Evolutionary conservation across 345 rosid genomes (phyloP), one percentile per base, ranked within the genome.

Genomic region (Lepidium aucheri): DNA sequence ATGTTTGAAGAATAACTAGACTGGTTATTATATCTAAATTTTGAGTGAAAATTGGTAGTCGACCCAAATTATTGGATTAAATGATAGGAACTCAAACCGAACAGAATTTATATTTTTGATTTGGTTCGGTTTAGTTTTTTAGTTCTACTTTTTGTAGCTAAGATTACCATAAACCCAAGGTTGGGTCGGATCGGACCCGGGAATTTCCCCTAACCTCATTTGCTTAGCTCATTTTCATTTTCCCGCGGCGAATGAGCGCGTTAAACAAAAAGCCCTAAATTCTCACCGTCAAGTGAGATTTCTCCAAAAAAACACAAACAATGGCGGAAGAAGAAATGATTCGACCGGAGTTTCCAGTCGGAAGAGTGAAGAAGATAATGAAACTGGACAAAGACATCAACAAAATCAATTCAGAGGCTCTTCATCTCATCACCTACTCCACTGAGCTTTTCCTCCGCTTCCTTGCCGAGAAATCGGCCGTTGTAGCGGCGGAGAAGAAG

Each of bases 371-470:
- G 82, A 88, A 70, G 69, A 88, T 94, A 41, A 79, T 90, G 87
- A 93, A 90, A 73, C 81, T 89, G 53, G 97, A 94, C 81, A 83
- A 76, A 41, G 95, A 94, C 65, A 84, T 91, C 76, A 85, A 84
- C 84, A 94, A 88, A 68, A 74, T 86, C n/a, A 90, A 79, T 44
- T 76, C 98, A 12, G 99, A 90, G 40, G 97, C 97, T 8, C 81
- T 88, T 18, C 79, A 80, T 68, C 75, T 87, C 46, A 72, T 88
- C 44, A 64, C 90, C 9, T 66, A 78, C 81, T 79, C 97, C 18
- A 56, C 86, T 14, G 84, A 83, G 42, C 80, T 86, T 13, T 94
- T 94, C 81, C 88, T 90, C 71, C 84, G 74, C 20, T 80, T 83
- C 67, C 86, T 88, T 57, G 85, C 96, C 33, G 86, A 86, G 82